Evolutionary conservation across 129 eudicot species (phyloP).

Genomic region (Artemisia argyi): DNA sequence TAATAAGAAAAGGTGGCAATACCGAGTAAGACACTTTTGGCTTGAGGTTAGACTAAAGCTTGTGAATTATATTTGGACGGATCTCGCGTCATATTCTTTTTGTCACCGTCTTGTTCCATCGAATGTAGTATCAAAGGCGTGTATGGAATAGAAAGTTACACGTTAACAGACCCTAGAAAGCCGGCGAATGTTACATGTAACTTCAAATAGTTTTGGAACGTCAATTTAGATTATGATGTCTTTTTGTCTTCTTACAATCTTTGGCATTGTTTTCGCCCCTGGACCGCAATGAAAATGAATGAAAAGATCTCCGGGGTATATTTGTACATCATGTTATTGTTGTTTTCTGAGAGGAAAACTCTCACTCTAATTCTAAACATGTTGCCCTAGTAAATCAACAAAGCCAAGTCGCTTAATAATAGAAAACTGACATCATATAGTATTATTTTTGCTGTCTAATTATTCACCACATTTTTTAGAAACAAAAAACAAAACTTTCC

Average conservation of each 20-base stretch:
- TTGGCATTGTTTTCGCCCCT: neutral
- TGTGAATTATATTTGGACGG: neutral
- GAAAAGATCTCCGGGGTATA: no score
- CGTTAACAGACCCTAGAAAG: conserved; percentile 8
- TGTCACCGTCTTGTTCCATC: conserved; percentile 15
- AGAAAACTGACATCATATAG: neutral
- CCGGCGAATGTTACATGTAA: neutral
- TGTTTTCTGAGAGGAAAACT: no score
- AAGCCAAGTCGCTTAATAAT: neutral
- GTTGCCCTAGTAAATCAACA: no score
- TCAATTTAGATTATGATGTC: neutral
- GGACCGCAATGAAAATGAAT: neutral
- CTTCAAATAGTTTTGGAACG: neutral
- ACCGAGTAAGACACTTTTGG: no score
- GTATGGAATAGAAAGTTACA: conserved; percentile 7
- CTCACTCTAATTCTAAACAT: no score
- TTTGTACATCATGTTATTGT: no score
- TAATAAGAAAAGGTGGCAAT: no score
- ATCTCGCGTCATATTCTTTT: conserved; percentile 4
- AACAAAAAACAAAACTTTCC: conserved; percentile 12
- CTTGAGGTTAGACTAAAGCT: neutral
- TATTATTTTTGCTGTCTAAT: neutral
- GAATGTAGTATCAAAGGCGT: neutral
- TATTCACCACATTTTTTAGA: conserved; percentile 1
- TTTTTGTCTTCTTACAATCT: neutral